Conservation (phyloP, 169 alveolate species). For the Perkinsus olseni region DNA sequence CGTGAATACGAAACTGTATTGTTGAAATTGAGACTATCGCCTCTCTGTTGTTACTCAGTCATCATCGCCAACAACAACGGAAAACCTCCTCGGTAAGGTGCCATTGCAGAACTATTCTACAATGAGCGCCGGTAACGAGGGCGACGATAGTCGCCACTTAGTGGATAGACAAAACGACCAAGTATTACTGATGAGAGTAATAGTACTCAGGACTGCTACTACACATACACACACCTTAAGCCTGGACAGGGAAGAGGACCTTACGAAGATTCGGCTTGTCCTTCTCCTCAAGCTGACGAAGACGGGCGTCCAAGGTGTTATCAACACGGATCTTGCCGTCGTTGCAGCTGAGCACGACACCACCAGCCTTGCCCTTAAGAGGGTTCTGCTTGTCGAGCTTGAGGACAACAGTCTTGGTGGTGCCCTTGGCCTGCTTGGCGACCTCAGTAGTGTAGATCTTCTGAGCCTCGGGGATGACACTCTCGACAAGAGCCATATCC, state of each 20-base stretch:
- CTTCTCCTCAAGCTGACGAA: conserved; percentile 27
- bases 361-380: conserved; percentile 59
- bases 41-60: no score
- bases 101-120: no score
- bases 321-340: conserved; percentile 47
- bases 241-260: conserved; percentile 10
- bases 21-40: no score
- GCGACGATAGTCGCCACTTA: no score
- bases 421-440: conserved; percentile 48
- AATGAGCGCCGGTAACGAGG: no score
- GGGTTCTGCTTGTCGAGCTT: conserved; percentile 52
- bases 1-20: no score
- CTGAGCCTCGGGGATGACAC: conserved; percentile 56
- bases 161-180: no score
- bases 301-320: conserved; percentile 48
- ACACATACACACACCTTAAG: conserved; percentile 7
- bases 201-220: no score
- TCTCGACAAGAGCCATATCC: conserved; percentile 63
- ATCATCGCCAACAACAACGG: no score
- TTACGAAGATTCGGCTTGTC: conserved; percentile 31
- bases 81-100: no score
- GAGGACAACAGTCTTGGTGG: conserved; percentile 48
- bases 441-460: conserved; percentile 27
- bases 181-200: no score
- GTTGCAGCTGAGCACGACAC: conserved; percentile 42